Evolutionary conservation across 306 rosid genomes (phyloP).

Genomic region (Calophaca sinica): DNA sequence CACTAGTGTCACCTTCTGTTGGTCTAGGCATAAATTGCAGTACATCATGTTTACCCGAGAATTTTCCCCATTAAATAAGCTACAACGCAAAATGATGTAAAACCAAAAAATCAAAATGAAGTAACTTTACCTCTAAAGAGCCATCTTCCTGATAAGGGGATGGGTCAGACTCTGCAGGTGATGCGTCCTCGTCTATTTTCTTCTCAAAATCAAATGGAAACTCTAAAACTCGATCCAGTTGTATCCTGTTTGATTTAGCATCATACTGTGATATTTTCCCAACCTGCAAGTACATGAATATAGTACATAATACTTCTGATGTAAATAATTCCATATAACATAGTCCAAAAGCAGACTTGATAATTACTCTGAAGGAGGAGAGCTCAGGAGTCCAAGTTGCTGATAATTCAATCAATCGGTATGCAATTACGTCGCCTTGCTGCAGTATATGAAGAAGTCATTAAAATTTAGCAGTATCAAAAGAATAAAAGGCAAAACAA

Average conservation of each 20-base stretch:
- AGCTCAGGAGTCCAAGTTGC: slow-evolving; percentile 91
- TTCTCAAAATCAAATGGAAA: slow-evolving; percentile 73
- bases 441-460: slow-evolving; percentile 49
- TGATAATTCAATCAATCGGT: slow-evolving; percentile 87
- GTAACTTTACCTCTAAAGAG: slow-evolving; percentile 76
- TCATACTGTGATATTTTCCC: slow-evolving; percentile 71
- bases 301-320: slow-evolving; percentile 17
- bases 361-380: slow-evolving; percentile 80
- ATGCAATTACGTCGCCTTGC: slow-evolving; percentile 82
- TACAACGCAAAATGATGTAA: neutral
- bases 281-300: slow-evolving; percentile 61
- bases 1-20: neutral
- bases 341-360: slow-evolving; percentile 42
- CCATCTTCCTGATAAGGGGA: slow-evolving; percentile 81
- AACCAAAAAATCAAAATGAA: neutral
- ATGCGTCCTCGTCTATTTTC: slow-evolving; percentile 57
- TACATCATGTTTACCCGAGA: neutral
- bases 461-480: slow-evolving; percentile 12
- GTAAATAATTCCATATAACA: slow-evolving; percentile 23
- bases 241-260: slow-evolving; percentile 61
- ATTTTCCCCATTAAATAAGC: neutral
- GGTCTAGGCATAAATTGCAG: neutral
- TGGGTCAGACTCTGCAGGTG: slow-evolving; percentile 56
- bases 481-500: neutral
- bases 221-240: slow-evolving; percentile 68